phyloP scores from a whole-genome alignment of 2,329 filamentous ascomycete species.

The Amauroascus niger region DNA sequence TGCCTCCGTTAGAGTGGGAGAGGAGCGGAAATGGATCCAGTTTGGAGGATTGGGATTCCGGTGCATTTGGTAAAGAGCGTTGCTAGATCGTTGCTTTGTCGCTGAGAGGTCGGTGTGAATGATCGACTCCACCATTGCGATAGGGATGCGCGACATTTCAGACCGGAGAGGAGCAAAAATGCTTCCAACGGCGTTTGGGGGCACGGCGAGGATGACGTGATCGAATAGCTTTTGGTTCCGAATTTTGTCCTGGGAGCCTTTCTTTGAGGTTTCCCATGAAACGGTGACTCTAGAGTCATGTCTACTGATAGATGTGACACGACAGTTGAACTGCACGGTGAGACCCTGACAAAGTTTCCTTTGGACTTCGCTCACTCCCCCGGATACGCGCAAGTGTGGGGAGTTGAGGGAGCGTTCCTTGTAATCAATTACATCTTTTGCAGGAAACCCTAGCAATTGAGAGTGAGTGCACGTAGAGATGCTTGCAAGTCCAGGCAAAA shows the following conservation, averaged over 20 bases:
- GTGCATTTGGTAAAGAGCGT: background rate
- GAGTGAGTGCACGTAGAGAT: conserved; percentile 48
- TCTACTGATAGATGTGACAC: conserved; percentile 21
- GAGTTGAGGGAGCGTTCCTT: conserved; percentile 40
- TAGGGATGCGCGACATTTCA: conserved; percentile 40
- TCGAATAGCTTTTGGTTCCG: conserved; percentile 37
- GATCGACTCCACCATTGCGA: conserved; percentile 41
- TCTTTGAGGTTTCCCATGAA: conserved; percentile 15
- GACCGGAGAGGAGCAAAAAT: conserved; percentile 40
- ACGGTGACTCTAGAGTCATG: conserved; percentile 15
- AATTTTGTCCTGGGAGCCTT: background rate
- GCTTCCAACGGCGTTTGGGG: conserved; percentile 44
- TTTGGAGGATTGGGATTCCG: conserved; percentile 19
- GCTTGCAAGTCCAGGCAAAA: conserved; percentile 47
- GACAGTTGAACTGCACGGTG: conserved; percentile 33
- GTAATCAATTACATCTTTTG: conserved; percentile 45
- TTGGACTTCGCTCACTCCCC: conserved; percentile 45
- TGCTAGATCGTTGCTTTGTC: background rate
- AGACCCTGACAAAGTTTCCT: conserved; percentile 37
- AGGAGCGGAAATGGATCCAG: conserved; percentile 31
- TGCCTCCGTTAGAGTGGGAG: conserved; percentile 40
- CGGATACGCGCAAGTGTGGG: conserved; percentile 45
- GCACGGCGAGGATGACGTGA: conserved; percentile 46
- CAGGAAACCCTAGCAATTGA: conserved; percentile 44
- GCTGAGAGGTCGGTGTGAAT: conserved; percentile 33